Evolutionary conservation across 345 rosid genomes (phyloP).

Genomic region (Moringa oleifera): DNA sequence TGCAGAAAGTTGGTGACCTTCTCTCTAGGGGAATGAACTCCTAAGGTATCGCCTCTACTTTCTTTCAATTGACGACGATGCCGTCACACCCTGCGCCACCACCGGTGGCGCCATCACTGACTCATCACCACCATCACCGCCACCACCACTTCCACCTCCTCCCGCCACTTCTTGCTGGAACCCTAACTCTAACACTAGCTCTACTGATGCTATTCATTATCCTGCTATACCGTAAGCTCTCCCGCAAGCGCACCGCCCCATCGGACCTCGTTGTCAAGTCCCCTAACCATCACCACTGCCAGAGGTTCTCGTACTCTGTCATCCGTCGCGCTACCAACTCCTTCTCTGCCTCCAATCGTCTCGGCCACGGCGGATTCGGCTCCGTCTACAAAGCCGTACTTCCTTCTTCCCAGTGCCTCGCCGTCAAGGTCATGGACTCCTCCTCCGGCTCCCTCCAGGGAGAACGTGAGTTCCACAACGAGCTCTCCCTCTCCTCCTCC

Average conservation of each 20-base stretch:
- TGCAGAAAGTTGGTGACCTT: conserved; percentile 12
- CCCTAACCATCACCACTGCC: conserved; percentile 48
- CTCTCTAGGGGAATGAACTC: conserved; percentile 19
- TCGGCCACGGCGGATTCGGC: conserved; percentile 98
- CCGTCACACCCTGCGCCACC: conserved; percentile 44
- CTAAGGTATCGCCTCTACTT: conserved; percentile 10
- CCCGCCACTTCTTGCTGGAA: conserved; percentile 34
- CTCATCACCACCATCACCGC: conserved; percentile 15
- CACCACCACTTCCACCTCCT: conserved; percentile 19
- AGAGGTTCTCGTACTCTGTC: conserved; percentile 67
- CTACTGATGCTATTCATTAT: conserved; percentile 35
- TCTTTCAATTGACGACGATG: conserved; percentile 31
- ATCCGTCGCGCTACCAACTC: conserved; percentile 78
- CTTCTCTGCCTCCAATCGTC: conserved; percentile 64
- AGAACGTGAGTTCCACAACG: conserved; percentile 78
- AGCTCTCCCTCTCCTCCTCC: conserved; percentile 62
- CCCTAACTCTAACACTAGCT: conserved; percentile 28
- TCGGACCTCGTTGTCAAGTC: conserved; percentile 49
- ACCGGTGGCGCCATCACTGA: conserved; percentile 16
- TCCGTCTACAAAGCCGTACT: conserved; percentile 55
- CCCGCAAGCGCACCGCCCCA: conserved; percentile 71
- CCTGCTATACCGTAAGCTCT: conserved; percentile 64
- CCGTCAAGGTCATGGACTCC: conserved; percentile 67
- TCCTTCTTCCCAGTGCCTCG: conserved; percentile 38
- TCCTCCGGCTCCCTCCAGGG: conserved; percentile 57